A percentile compares a stretch with the other conserved stretches of the same genome.
Evolutionary conservation across 495 filamentous ascomycete species (phyloP).

Genomic region (Cercophora scortea): DNA sequence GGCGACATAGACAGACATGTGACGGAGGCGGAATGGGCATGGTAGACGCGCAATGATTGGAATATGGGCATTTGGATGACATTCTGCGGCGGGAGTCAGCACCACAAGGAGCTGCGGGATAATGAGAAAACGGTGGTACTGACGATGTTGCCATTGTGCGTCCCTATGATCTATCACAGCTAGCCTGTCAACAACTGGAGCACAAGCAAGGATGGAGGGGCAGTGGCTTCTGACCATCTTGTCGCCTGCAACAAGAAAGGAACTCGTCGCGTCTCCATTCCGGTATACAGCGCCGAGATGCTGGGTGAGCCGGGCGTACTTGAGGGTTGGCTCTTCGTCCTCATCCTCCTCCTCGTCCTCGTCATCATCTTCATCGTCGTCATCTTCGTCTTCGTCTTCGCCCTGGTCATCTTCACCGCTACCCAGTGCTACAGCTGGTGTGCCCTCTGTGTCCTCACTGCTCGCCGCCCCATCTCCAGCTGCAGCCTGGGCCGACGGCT

Average conservation of each 20-base stretch:
- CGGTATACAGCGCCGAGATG: conserved; percentile 75
- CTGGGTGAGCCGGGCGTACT: conserved; percentile 80
- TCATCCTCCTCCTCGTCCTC: conserved; percentile 78
- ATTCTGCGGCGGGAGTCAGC: conserved; percentile 52
- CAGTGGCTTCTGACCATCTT: conserved; percentile 66
- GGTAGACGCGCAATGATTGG: conserved; percentile 72
- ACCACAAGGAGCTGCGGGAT: conserved; percentile 1
- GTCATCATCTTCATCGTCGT: conserved; percentile 40
- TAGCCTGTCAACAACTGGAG: background rate
- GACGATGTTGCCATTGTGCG: conserved; percentile 95
- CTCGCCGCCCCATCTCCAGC: background rate
- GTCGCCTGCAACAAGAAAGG: conserved; percentile 82
- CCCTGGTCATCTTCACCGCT: background rate
- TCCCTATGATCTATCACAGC: conserved; percentile 66
- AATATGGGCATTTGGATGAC: conserved; percentile 75
- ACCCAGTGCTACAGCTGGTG: background rate
- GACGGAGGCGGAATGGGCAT: conserved; percentile 84
- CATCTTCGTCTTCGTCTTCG: conserved; percentile 24
- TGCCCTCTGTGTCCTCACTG: conserved; percentile 8
- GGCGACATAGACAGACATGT: conserved; percentile 88
- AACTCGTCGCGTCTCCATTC: conserved; percentile 88
- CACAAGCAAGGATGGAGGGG: background rate
- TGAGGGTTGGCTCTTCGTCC: conserved; percentile 92
- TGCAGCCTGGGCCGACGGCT: background rate
- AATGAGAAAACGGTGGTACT: conserved; percentile 21